Conservation (phyloP, 306 rosid species). For the Prinsepia uniflora region DNA sequence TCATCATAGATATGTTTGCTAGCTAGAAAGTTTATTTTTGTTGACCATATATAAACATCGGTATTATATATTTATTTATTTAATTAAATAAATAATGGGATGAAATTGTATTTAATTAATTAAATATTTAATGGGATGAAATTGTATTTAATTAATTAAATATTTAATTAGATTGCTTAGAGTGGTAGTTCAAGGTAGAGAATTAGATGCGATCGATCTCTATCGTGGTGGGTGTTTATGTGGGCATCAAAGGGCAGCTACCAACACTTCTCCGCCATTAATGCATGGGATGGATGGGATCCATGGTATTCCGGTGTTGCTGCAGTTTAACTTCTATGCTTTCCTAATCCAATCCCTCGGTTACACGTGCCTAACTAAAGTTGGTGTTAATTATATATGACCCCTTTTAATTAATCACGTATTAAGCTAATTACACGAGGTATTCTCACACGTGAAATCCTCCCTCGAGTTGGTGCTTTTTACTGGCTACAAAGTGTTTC, state of each 20-base stretch:
- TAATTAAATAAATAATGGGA: too few relatives aligned
- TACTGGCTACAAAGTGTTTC: too few relatives aligned
- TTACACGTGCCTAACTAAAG: background rate
- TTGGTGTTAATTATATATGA: constrained; percentile 1
- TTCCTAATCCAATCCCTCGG: background rate
- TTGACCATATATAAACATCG: constrained; percentile 15
- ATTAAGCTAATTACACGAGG: background rate
- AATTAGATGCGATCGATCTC: background rate
- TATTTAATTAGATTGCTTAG: too few relatives aligned
- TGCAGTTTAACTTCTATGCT: constrained; percentile 19
- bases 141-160: too few relatives aligned
- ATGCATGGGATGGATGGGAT: constrained; percentile 26
- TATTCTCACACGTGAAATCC: too few relatives aligned
- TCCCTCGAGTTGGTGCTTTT: too few relatives aligned
- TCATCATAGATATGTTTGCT: constrained; percentile 7
- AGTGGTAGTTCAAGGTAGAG: background rate
- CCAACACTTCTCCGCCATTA: constrained; percentile 15
- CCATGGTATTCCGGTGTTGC: background rate
- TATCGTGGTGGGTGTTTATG: constrained; percentile 18
- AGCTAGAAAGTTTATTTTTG: constrained; percentile 19
- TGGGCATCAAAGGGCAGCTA: constrained; percentile 7
- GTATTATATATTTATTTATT: background rate
- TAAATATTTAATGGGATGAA: too few relatives aligned
- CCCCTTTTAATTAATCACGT: background rate
- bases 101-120: too few relatives aligned